Evolutionary conservation across 2,329 filamentous ascomycete species (phyloP).

Genomic region (Zymoseptoria passerinii): DNA sequence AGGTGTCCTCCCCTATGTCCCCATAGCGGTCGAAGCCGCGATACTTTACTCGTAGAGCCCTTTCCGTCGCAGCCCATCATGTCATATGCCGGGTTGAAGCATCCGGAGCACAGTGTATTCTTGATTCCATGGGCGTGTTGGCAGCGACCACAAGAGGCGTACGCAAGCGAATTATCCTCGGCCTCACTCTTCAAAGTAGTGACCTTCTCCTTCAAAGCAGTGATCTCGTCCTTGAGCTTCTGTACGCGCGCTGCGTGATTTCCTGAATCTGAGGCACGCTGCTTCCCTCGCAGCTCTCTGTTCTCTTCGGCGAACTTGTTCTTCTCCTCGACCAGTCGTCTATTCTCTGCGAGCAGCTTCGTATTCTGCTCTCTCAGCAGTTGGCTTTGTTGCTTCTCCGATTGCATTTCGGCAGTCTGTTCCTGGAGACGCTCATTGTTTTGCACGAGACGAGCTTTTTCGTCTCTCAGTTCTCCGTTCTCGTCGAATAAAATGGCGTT

Average conservation of each 20-base stretch:
- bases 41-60: not conserved
- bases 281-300: not conserved
- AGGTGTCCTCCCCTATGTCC: not conserved
- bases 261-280: not conserved
- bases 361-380: not conserved
- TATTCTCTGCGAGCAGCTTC: not conserved
- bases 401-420: not conserved
- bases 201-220: not conserved
- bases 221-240: not conserved
- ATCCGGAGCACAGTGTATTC: not conserved
- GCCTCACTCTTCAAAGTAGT: not conserved
- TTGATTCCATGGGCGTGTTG: not conserved
- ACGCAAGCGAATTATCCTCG: conserved; percentile 20
- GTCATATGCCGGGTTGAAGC: not conserved
- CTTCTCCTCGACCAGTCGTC: not conserved
- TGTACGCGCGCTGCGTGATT: not conserved
- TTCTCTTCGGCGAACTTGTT: not conserved
- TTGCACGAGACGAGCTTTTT: not conserved
- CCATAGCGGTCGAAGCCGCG: not conserved
- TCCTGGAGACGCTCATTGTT: not conserved
- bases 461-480: not conserved
- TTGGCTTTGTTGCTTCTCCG: not conserved
- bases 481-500: conserved; percentile 7
- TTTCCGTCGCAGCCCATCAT: not conserved
- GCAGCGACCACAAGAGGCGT: not conserved